Percentiles rank a stretch among this genome's conserved stretches.
These are phyloP conservation scores for Phlebiopsis flavidoalba DNA, from an alignment of 768 basidiomycete species.

Conservation along the genomic window DNA sequence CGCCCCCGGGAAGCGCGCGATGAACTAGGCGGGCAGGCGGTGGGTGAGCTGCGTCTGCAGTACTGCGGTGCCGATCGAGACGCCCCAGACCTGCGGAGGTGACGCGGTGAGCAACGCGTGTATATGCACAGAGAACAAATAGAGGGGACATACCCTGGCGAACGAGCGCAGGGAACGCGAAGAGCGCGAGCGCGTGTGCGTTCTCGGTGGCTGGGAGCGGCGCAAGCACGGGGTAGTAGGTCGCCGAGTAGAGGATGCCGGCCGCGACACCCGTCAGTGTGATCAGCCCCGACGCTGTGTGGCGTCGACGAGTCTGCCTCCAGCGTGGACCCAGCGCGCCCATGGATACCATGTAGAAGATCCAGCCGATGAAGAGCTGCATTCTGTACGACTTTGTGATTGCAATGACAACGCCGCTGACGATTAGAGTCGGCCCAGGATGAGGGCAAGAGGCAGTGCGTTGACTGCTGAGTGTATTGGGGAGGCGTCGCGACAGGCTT, in stretches of 20 bases:
- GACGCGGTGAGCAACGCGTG: not conserved
- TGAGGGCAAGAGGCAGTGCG: constrained; percentile 8
- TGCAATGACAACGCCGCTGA: constrained; percentile 20
- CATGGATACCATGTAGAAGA: constrained; percentile 29
- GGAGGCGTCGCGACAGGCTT: constrained; percentile 32
- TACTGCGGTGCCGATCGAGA: constrained; percentile 26
- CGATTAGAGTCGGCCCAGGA: constrained; percentile 12
- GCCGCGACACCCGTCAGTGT: constrained; percentile 13
- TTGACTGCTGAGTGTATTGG: constrained; percentile 23
- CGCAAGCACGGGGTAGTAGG: constrained; percentile 19
- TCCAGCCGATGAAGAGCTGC: constrained; percentile 31
- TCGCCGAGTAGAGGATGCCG: constrained; percentile 11
- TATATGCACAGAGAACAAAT: too few relatives aligned
- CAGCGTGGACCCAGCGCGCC: constrained; percentile 26
- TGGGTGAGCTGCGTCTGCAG: constrained; percentile 28
- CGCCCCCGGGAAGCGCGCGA: constrained; percentile 14
- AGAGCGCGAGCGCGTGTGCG: constrained; percentile 31
- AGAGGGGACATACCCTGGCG: not conserved
- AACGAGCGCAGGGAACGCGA: constrained; percentile 21
- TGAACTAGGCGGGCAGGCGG: constrained; percentile 21
- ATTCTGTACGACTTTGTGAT: constrained; percentile 22
- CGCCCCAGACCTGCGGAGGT: constrained; percentile 23
- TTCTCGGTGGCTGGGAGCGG: constrained; percentile 25
- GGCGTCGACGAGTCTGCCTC: constrained; percentile 16
- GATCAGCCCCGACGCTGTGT: constrained; percentile 22